A percentile compares a stretch with the other conserved stretches of the same genome.
These are phyloP conservation scores for Rhizopus delemar DNA, from an alignment of 371 early-diverging fungal genomes.

Conservation along the genomic window DNA sequence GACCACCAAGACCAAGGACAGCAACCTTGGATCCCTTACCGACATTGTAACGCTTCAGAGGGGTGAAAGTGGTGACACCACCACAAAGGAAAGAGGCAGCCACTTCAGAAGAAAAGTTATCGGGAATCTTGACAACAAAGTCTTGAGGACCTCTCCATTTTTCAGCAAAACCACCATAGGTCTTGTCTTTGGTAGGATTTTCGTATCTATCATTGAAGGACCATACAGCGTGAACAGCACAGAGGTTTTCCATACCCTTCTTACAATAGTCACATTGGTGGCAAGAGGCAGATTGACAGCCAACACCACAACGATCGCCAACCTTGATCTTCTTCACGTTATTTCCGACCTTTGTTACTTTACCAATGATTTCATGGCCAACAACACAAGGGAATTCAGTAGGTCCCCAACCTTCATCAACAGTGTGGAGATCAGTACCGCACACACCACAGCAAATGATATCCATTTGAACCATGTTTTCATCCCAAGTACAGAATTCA, in stretches of 20 bases:
- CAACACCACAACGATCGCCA: constrained; percentile 74
- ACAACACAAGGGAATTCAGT: constrained; percentile 61
- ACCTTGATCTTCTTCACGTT: constrained; percentile 50
- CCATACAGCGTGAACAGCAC: constrained; percentile 45
- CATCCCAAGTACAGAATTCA: constrained; percentile 46
- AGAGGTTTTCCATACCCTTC: constrained; percentile 37
- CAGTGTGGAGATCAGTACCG: constrained; percentile 61
- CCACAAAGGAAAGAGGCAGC: constrained; percentile 55
- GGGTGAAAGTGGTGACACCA: constrained; percentile 54
- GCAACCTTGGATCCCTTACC: constrained; percentile 61
- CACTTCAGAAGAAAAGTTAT: constrained; percentile 40
- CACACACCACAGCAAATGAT: constrained; percentile 65
- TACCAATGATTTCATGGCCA: constrained; percentile 70
- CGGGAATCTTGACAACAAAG: constrained; percentile 63
- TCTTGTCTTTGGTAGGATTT: constrained; percentile 54
- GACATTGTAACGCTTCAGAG: constrained; percentile 50
- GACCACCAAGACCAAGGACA: constrained; percentile 74
- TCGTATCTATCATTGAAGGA: constrained; percentile 65
- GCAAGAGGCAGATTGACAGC: constrained; percentile 59
- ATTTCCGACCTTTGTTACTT: constrained; percentile 51
- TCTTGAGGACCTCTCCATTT: constrained; percentile 55
- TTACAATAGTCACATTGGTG: constrained; percentile 33
- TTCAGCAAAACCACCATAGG: constrained; percentile 70
- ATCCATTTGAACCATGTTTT: constrained; percentile 60
- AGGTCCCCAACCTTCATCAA: constrained; percentile 69